Evolutionary conservation across 768 basidiomycete genomes (phyloP), one percentile per base, ranked within the genome.

Genomic region (Amanita inopinata): DNA sequence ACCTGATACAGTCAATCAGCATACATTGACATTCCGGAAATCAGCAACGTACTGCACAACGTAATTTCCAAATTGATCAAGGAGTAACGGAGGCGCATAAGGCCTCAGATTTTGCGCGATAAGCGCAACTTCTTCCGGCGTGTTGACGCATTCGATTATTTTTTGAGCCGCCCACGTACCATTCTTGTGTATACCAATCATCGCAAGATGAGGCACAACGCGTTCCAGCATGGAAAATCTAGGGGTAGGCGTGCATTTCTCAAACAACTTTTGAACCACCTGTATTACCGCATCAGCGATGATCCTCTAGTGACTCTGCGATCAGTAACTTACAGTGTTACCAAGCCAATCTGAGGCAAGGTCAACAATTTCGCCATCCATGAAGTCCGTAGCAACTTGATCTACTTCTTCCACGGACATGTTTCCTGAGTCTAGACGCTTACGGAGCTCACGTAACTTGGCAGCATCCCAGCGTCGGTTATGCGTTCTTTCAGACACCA

Each of bases 161-260:
- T 97, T 98, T 63, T 99, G 96, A 2, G 93, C 93, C 2, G 94
- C 94, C 96, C 96, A 98, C 0, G 96, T 99, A 20, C 96, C 96
- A 51, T 99, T 98, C 70, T 98, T 98, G 71, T 99, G 96, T 43
- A 94, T 92, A 19, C 96, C 96, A 50, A 98, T 96, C 78, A 89
- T 88, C 17, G 94, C 94, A 30, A 99, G 69, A 58, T 94, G 86
- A 36, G 96, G 96, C 3, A 80, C 76, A 48, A 98, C 83, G 37
- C 93, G 81, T 53, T 98, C 93, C 42, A 99, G 69, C 87, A 99
- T 93, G 11, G 82, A 80, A 49, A 89, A 74, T 51, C 92, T 73
- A 22, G 91, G 81, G 2, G 55, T 64, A 28, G 78, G 62, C 10
- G 88, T 86, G 56, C 88, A 90, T 55, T 76, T 82, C 61, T 97